Base-by-base conservation (phyloP, 2,329 filamentous ascomycete species). In the Apiospora rasikravindrae region DNA sequence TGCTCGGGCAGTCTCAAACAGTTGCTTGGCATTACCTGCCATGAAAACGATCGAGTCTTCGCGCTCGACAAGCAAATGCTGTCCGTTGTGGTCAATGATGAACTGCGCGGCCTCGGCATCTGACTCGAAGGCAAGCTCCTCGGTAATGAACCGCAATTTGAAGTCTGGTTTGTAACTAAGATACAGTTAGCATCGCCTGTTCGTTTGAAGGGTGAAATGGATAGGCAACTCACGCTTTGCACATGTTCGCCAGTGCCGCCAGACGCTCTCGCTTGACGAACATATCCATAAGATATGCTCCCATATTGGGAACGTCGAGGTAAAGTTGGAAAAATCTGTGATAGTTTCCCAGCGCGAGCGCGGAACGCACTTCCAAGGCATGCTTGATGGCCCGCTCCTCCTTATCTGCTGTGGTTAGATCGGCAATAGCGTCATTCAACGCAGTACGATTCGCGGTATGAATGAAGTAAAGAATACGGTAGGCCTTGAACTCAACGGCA, bases 391-490 rank as follows among this genome's bases (percentile, higher is more conserved):
- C 89, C 74, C 83, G 86, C 82, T 96, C 92, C 83, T 91, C 88
- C 87, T 98, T 98, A 86, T 98, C 96, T 95, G 94, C 91, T 89
- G 92, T 86, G 84, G 96, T 98, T 96, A 99, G 93, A 93, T 98
- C 96, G 89, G 95, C 95, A 87, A 99, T 90, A 81, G 96, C 92
- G 88, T 98, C 95, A 89, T 98, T 98, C 89, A 99, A 93, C 84
- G 96, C 95, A 84, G 94, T 95, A 85, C 94, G 95, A 86, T 98
- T 99, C 88, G 95, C 95, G 80, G 96, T 98, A 84, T 98, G 95
- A 84, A 99, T 96, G 87, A 98, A 97, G 90, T 99, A 99, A 82
- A 99, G 89, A 85, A 99, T 98, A 90, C 96, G 96, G 88, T 99
- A 99, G 76, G 96, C 96, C 90, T 96, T 96, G 86, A 99, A 99